phyloP scores from a whole-genome alignment of 2,329 filamentous ascomycete species.

The Dothistroma septosporum region DNA sequence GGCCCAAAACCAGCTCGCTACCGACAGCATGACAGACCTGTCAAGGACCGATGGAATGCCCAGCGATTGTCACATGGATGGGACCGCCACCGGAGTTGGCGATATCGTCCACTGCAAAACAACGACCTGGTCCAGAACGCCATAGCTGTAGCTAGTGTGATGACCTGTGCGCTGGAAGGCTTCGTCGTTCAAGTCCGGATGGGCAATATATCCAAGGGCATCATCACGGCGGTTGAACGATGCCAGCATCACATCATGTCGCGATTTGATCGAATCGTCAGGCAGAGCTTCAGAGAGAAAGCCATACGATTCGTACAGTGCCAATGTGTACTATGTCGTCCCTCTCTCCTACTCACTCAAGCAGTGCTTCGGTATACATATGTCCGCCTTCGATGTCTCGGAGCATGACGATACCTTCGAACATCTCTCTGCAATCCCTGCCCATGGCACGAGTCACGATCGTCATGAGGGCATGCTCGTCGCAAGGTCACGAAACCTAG shows the following conservation, averaged over 20 bases:
- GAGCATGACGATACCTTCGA: no score
- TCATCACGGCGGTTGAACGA: conserved; percentile 60
- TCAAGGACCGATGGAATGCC: conserved; percentile 19
- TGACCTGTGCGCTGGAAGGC: conserved; percentile 40
- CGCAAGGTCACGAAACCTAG: no score
- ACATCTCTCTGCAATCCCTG: no score
- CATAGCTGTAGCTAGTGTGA: conserved; percentile 46
- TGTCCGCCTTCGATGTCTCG: no score
- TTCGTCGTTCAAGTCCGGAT: conserved; percentile 47
- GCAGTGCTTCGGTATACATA: no score
- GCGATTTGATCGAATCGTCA: no score
- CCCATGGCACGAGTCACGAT: no score
- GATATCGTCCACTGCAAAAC: conserved; percentile 54
- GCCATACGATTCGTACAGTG: no score
- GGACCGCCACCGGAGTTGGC: conserved; percentile 48
- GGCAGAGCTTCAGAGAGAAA: no score
- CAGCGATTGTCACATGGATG: conserved; percentile 22
- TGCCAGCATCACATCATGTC: conserved; percentile 51
- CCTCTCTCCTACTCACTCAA: no score
- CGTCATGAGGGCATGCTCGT: no score
- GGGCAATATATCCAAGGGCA: conserved; percentile 63
- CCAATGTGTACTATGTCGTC: no score
- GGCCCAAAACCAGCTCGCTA: conserved; percentile 36
- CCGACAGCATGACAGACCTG: conserved; percentile 10
- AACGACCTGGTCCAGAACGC: conserved; percentile 52